phyloP scores from a whole-genome alignment of 805 yeast species.

The fission yeast (Schizosaccharomyces pombe) region DNA sequence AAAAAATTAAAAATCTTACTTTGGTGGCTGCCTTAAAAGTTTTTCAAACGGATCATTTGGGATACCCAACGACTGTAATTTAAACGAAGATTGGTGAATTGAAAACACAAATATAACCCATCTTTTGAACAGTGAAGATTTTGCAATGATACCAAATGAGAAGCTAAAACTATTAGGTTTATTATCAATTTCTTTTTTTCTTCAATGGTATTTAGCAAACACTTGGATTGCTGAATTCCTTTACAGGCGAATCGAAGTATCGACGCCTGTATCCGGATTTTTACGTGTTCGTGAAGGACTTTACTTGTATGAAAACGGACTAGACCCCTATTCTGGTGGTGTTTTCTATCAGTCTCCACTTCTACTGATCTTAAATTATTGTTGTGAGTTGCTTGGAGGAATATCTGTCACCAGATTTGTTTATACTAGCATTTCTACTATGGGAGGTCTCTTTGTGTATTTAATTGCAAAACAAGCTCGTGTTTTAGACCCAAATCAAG shows the following conservation, averaged over 20 bases:
- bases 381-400: slow-evolving; percentile 21
- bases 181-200: neutral
- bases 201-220: neutral
- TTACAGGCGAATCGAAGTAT: slow-evolving; percentile 33
- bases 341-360: slow-evolving; percentile 41
- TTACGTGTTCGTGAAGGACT: slow-evolving; percentile 41
- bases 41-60: too few species aligned
- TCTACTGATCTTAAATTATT: slow-evolving; percentile 43
- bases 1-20: too few species aligned
- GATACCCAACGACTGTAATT: too few species aligned
- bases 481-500: neutral
- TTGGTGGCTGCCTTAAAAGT: too few species aligned
- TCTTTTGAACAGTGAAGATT: too few species aligned
- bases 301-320: slow-evolving; percentile 30
- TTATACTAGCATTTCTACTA: slow-evolving; percentile 36
- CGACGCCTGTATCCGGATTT: slow-evolving; percentile 55
- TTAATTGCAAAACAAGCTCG: neutral
- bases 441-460: slow-evolving; percentile 8
- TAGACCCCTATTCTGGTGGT: slow-evolving; percentile 62
- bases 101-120: too few species aligned
- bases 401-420: slow-evolving; percentile 17
- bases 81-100: too few species aligned
- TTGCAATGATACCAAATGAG: too few species aligned
- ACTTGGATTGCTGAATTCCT: slow-evolving; percentile 11
- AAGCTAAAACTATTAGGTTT: neutral